These are phyloP conservation scores for Bretziella fagacearum DNA, from an alignment of 2,329 filamentous ascomycete species.

Conservation along the genomic window DNA sequence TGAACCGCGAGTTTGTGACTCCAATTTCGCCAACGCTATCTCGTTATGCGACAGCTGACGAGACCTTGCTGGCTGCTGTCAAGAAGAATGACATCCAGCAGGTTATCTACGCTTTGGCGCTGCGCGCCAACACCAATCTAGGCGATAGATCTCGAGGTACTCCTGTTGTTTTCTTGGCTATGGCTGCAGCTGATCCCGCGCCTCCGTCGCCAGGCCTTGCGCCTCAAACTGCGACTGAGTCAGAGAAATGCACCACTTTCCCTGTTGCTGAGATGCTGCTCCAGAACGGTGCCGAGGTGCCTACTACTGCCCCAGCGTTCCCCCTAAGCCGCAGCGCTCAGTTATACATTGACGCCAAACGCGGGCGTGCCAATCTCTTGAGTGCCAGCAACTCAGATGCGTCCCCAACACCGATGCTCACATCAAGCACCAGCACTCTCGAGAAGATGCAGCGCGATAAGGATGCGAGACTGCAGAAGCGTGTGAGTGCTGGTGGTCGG, in stretches of 20 bases:
- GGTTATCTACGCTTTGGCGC: conserved; percentile 75
- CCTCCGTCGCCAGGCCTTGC: conserved; percentile 41
- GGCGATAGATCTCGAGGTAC: conserved; percentile 75
- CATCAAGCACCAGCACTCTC: conserved; percentile 29
- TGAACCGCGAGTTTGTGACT: conserved; percentile 66
- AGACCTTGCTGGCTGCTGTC: conserved; percentile 77
- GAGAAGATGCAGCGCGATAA: conserved; percentile 37
- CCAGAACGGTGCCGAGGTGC: conserved; percentile 87
- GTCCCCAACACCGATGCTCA: conserved; percentile 29
- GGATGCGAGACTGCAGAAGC: conserved; percentile 57
- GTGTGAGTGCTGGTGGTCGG: conserved; percentile 59
- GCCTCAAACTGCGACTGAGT: conserved; percentile 22
- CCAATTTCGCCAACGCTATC: conserved; percentile 59
- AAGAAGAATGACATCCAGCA: conserved; percentile 94
- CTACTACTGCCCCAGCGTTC: conserved; percentile 56
- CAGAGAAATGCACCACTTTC: conserved; percentile 50
- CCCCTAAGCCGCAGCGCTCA: conserved; percentile 67
- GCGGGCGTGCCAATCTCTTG: conserved; percentile 29
- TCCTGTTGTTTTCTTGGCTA: conserved; percentile 74
- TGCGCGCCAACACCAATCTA: conserved; percentile 74
- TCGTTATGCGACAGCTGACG: conserved; percentile 62
- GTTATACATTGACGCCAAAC: conserved; percentile 69
- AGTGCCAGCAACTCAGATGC: conserved; percentile 38
- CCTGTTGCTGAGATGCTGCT: conserved; percentile 78
- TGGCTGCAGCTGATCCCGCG: conserved; percentile 83